These are phyloP conservation scores for Penicillium glabrum DNA, from an alignment of 2,329 filamentous ascomycete genomes.

Conservation along the genomic window DNA sequence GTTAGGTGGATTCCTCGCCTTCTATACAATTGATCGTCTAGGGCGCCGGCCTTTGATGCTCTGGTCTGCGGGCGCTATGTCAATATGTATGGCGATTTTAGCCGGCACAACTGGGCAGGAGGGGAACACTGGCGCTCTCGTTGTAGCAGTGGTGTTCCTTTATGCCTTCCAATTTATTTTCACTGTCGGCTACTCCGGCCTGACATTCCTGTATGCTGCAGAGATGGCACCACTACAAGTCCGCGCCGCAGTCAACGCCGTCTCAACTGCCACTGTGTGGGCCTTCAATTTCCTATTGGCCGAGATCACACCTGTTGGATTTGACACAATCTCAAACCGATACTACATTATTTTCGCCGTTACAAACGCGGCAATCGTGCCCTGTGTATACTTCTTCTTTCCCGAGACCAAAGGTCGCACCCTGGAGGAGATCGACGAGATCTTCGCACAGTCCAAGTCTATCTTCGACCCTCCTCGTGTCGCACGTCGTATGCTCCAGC, in stretches of 20 bases:
- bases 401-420: conserved; percentile 41
- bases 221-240: conserved; percentile 51
- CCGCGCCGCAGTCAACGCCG: conserved; percentile 42
- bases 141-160: conserved; percentile 57
- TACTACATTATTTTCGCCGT: conserved; percentile 48
- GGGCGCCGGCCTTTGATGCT: conserved; percentile 39
- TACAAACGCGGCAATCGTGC: conserved; percentile 37
- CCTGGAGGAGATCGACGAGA: conserved; percentile 42
- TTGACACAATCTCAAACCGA: conserved; percentile 48
- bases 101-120: conserved; percentile 51
- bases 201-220: conserved; percentile 61
- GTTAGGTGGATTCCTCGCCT: conserved; percentile 45
- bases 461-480: conserved; percentile 13
- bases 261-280: conserved; percentile 52
- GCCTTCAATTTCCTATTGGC: conserved; percentile 40
- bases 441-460: conserved; percentile 34
- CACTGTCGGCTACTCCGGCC: conserved; percentile 59
- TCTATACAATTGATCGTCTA: conserved; percentile 48
- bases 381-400: conserved; percentile 39
- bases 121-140: conserved; percentile 48
- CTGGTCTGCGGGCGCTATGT: conserved; percentile 30
- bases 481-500: not conserved
- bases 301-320: conserved; percentile 38
- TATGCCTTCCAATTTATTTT: conserved; percentile 63
- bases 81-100: conserved; percentile 37